These are phyloP conservation scores for Aegilops longissima DNA, from an alignment of 176 grass and related monocot species.

Conservation along the genomic window DNA sequence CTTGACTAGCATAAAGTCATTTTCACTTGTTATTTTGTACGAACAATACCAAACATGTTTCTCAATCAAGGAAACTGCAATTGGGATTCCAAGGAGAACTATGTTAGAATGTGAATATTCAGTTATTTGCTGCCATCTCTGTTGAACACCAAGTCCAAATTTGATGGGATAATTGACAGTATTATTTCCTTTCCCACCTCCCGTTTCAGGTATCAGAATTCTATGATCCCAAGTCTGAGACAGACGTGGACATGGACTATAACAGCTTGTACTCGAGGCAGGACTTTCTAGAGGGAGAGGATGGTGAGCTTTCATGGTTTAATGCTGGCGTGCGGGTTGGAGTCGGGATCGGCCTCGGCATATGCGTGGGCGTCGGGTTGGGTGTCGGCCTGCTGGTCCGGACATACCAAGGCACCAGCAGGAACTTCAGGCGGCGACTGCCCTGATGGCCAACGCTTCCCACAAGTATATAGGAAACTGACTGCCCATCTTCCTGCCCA, in stretches of 20 bases:
- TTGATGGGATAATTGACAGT: not conserved
- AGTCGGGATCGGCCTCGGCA: constrained; percentile 85
- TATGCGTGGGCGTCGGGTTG: constrained; percentile 86
- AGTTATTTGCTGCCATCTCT: not conserved
- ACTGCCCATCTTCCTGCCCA: constrained; percentile 31
- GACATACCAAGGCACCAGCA: constrained; percentile 76
- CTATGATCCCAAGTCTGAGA: constrained; percentile 48
- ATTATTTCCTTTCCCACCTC: constrained; percentile 11
- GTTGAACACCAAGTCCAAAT: not conserved
- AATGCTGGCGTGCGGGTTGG: constrained; percentile 87
- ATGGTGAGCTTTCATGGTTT: constrained; percentile 93
- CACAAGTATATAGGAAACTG: constrained; percentile 43
- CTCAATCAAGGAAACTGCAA: no score
- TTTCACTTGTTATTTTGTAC: not conserved
- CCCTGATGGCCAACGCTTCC: constrained; percentile 42
- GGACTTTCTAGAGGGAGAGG: constrained; percentile 81
- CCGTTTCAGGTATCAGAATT: constrained; percentile 65
- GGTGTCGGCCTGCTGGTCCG: constrained; percentile 80
- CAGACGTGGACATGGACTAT: constrained; percentile 60
- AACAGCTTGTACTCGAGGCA: constrained; percentile 52
- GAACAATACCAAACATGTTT: not conserved
- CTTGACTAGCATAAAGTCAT: not conserved
- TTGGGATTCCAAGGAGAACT: no score
- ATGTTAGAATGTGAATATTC: not conserved
- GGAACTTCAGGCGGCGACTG: constrained; percentile 64